These are phyloP conservation scores for Coniochaeta hoffmannii DNA, from an alignment of 2,329 filamentous ascomycete genomes.

Conservation along the genomic window DNA sequence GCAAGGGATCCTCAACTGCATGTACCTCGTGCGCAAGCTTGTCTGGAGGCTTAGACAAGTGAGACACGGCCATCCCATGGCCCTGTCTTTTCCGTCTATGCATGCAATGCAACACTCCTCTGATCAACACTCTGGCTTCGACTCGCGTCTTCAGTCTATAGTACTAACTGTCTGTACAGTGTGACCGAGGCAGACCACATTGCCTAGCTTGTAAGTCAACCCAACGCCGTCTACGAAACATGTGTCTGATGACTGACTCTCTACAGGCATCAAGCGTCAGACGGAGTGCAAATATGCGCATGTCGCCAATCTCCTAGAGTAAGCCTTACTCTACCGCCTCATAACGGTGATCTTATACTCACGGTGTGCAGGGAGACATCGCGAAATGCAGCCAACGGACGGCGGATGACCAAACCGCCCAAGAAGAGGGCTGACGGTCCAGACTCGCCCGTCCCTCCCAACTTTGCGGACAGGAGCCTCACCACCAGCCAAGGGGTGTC, in stretches of 20 bases:
- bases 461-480: constrained; percentile 47
- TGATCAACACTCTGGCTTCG: background rate
- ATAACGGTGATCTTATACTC: constrained; percentile 3
- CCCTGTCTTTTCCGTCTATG: background rate
- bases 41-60: background rate
- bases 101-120: background rate
- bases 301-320: constrained; percentile 72
- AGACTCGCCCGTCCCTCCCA: constrained; percentile 36
- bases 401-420: constrained; percentile 49
- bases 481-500: constrained; percentile 36
- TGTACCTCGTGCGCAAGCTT: no score
- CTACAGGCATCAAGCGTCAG: constrained; percentile 65
- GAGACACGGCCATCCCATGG: background rate
- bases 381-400: constrained; percentile 42
- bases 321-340: constrained; percentile 22
- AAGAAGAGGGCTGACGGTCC: constrained; percentile 41
- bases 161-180: constrained; percentile 38
- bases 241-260: constrained; percentile 11
- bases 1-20: background rate
- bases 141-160: background rate
- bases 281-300: constrained; percentile 69
- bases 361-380: constrained; percentile 43
- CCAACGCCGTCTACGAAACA: background rate
- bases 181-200: constrained; percentile 65
- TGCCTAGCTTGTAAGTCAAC: constrained; percentile 52